Evolutionary conservation across 2,329 filamentous ascomycete genomes (phyloP).

Genomic region (Lanzia echinophila): DNA sequence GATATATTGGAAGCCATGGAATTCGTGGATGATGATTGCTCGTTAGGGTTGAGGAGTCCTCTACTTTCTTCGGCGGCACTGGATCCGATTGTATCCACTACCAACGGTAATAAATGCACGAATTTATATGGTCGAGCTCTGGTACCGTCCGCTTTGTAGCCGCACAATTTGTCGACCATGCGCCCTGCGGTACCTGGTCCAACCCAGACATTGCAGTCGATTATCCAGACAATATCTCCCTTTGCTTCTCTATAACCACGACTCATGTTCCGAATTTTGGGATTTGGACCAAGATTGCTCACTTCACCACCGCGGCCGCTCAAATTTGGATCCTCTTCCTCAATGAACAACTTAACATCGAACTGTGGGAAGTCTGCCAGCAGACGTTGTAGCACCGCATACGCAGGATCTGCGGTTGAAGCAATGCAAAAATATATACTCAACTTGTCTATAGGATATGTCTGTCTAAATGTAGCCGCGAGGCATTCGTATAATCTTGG

Average conservation of each 20-base stretch:
- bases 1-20: constrained; percentile 13
- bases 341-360: constrained; percentile 69
- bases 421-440: constrained; percentile 80
- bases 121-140: constrained; percentile 68
- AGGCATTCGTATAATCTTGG: constrained; percentile 89
- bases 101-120: constrained; percentile 87
- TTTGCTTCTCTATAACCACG: constrained; percentile 83
- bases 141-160: constrained; percentile 48
- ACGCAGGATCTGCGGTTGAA: constrained; percentile 66
- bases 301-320: constrained; percentile 44
- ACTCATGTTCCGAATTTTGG: constrained; percentile 97
- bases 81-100: constrained; percentile 61
- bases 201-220: constrained; percentile 97
- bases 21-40: no score
- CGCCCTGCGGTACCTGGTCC: constrained; percentile 69
- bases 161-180: constrained; percentile 84
- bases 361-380: constrained; percentile 64
- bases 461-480: constrained; percentile 74
- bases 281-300: constrained; percentile 77
- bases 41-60: no score
- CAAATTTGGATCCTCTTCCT: constrained; percentile 72
- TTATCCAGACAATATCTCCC: constrained; percentile 85
- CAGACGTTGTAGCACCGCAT: constrained; percentile 64
- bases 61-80: constrained; percentile 22
- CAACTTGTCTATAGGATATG: constrained; percentile 69